These are phyloP conservation scores for Clausena lansium DNA, from an alignment of 345 rosid genomes.

Conservation along the genomic window DNA sequence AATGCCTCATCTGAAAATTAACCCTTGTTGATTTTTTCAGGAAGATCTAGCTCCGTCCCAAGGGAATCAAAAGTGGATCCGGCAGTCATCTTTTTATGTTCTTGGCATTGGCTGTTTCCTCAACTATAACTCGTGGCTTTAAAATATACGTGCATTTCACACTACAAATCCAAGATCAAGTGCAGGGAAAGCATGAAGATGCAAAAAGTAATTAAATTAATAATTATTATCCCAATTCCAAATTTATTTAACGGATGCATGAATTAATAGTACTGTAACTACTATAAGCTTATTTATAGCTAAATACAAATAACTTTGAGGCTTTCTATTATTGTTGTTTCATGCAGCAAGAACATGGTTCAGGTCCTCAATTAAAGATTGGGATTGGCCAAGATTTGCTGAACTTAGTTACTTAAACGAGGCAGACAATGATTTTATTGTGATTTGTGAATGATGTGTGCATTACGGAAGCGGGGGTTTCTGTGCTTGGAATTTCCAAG, in stretches of 20 bases:
- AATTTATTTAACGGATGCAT: no score
- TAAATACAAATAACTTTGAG: no score
- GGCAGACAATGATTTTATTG: neutral
- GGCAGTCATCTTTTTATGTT: slow-evolving; percentile 30
- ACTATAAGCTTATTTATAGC: no score
- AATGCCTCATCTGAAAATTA: no score
- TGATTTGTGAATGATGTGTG: no score
- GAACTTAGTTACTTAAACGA: slow-evolving; percentile 11
- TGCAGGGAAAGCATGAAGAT: neutral
- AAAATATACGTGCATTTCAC: no score
- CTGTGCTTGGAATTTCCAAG: no score
- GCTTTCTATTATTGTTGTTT: neutral
- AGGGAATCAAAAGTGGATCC: slow-evolving; percentile 21
- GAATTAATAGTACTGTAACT: no score
- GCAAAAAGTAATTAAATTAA: no score
- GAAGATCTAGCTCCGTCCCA: slow-evolving; percentile 34
- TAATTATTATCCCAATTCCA: no score
- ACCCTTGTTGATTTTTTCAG: slow-evolving; percentile 16
- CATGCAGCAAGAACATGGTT: slow-evolving; percentile 36
- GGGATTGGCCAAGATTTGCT: slow-evolving; percentile 33
- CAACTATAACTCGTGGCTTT: no score
- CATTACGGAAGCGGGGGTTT: neutral
- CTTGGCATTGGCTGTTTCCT: slow-evolving; percentile 25
- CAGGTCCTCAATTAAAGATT: slow-evolving; percentile 21
- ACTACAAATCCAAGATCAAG: slow-evolving; percentile 23